Base-by-base conservation (phyloP, 805 yeast genomes). In the Spathaspora girioi region DNA sequence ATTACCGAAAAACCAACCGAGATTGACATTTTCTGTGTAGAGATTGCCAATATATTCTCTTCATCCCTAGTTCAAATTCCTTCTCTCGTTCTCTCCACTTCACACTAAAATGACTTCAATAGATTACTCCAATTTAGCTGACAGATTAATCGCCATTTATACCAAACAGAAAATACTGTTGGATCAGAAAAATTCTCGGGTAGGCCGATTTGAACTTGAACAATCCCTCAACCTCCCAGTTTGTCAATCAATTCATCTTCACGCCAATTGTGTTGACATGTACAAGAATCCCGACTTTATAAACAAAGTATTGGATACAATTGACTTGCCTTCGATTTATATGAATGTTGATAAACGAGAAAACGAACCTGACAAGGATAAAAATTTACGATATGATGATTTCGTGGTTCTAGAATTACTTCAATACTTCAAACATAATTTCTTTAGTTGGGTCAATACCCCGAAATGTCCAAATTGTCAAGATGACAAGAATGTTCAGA, bases 361-460 rank as follows among this genome's bases (percentile, higher is more conserved):
- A 26, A 59, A 56, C 19, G 69, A 65, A 17, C 40, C 40, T 14
- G 60, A 58, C 27, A 46, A 45, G 18, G 19, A 23, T 6, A 40
- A 32, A 11, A 49, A 51, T 26, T 52, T 65, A 14, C 59, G 54
- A 6, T 70, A 71, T 56, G 74, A 73, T 43, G 78, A 74, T 55
- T 59, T 56, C 18, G 49, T 74, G 15, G 77, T 73, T 9, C 51
- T 57, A 31, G 73, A 68, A 49, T 52, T 67, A 3, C 60, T 74
- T 15, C 55, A 57, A 18, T 74, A 71, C 56, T 93, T 86, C 71
- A 90, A 89, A 58, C 73, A 83, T 40, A 85, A 81, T 41, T 91
- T 89, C 70, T 93, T 93, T 70, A 72, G 68, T 26, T 93, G 98
- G 98, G 84, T 89, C 8, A 86, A 87, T 59, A 76, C 77, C 38